Percentiles rank a stretch among this genome's conserved stretches.
phyloP scores from a whole-genome alignment of 345 rosid genomes.

The Lagerstroemia speciosa region DNA sequence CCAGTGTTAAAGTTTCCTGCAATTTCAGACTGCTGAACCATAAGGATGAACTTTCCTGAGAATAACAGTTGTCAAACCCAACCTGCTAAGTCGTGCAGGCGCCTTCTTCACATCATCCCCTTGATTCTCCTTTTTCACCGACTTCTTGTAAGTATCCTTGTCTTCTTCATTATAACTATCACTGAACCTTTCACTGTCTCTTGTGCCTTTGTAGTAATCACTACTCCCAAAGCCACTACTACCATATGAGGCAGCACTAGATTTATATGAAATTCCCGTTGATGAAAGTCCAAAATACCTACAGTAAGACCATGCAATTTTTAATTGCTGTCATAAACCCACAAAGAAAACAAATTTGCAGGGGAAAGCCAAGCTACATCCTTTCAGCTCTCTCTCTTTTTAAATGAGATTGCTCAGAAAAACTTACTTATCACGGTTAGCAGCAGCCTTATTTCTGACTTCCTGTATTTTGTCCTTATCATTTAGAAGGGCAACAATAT shows the following conservation, averaged over 20 bases:
- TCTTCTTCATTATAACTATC: slow-evolving; percentile 45
- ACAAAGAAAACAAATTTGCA: slow-evolving; percentile 3
- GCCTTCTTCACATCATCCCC: slow-evolving; percentile 22
- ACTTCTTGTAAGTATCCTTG: slow-evolving; percentile 45
- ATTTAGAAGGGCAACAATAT: slow-evolving; percentile 59
- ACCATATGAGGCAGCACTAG: slow-evolving; percentile 55
- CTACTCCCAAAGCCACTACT: slow-evolving; percentile 39
- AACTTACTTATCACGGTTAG: slow-evolving; percentile 87
- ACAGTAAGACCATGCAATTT: slow-evolving; percentile 10
- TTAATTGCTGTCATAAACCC: slow-evolving; percentile 7
- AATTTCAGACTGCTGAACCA: not conserved
- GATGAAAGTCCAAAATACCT: slow-evolving; percentile 97
- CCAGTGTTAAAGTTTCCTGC: too few relatives aligned
- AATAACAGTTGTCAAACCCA: slow-evolving; percentile 6
- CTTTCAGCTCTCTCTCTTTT: not conserved
- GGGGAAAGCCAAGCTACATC: slow-evolving; percentile 5
- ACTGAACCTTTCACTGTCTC: slow-evolving; percentile 43
- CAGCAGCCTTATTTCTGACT: slow-evolving; percentile 77
- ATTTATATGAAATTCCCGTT: slow-evolving; percentile 57
- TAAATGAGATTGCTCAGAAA: not conserved
- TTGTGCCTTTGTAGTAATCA: slow-evolving; percentile 42
- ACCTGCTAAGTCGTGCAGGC: slow-evolving; percentile 49
- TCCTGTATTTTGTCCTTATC: slow-evolving; percentile 82
- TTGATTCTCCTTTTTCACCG: slow-evolving; percentile 1
- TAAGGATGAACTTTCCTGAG: not conserved